These are phyloP conservation scores for Aspergillus tanneri DNA, from an alignment of 2,329 filamentous ascomycete genomes.

Conservation along the genomic window DNA sequence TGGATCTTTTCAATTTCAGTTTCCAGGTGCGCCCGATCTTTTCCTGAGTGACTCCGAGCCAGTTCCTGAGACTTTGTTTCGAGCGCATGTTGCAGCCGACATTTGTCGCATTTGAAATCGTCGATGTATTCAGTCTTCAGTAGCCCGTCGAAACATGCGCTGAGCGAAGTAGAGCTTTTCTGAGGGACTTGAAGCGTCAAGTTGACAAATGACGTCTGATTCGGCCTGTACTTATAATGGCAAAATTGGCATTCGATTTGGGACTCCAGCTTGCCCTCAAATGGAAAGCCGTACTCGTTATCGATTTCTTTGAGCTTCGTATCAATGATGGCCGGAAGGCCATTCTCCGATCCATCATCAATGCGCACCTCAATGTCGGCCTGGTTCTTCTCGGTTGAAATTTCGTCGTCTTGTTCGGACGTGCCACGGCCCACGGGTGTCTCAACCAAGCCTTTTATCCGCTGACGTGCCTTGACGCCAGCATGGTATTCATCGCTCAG, in stretches of 20 bases:
- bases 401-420: slow-evolving; percentile 10
- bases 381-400: slow-evolving; percentile 22
- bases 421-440: slow-evolving; percentile 19
- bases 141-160: slow-evolving; percentile 86
- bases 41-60: slow-evolving; percentile 53
- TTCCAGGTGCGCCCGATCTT: slow-evolving; percentile 53
- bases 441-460: slow-evolving; percentile 29
- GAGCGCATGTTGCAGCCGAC: slow-evolving; percentile 78
- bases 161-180: slow-evolving; percentile 74
- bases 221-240: slow-evolving; percentile 82
- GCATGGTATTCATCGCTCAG: slow-evolving; percentile 93
- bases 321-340: slow-evolving; percentile 37
- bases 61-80: slow-evolving; percentile 62
- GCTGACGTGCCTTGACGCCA: slow-evolving; percentile 67
- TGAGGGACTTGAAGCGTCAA: slow-evolving; percentile 90
- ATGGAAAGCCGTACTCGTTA: slow-evolving; percentile 67
- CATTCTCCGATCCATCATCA: slow-evolving; percentile 36
- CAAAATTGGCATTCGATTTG: slow-evolving; percentile 91
- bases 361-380: slow-evolving; percentile 36
- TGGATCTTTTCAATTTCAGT: slow-evolving; percentile 65
- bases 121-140: slow-evolving; percentile 96
- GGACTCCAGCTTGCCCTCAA: slow-evolving; percentile 91
- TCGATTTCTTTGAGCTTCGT: slow-evolving; percentile 40
- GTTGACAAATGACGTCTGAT: slow-evolving; percentile 82
- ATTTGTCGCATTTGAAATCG: slow-evolving; percentile 94